Conservation (phyloP, 192 early-diverging fungal species). For the Rhizophagus prolifer region DNA sequence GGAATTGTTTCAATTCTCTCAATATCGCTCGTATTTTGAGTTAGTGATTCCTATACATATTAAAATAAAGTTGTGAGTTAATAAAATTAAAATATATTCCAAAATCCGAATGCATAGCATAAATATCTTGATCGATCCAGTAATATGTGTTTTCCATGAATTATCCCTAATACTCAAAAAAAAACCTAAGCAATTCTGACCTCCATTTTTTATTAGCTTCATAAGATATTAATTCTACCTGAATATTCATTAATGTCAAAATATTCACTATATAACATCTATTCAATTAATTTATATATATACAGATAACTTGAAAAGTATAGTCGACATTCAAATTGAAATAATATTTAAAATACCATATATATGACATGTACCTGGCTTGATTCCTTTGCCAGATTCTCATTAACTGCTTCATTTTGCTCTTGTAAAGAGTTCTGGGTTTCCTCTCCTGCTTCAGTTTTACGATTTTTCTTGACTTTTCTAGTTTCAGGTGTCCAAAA, state of each 20-base stretch:
- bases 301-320: too few species aligned
- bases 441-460: background rate
- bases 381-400: background rate
- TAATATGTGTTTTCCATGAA: too few species aligned
- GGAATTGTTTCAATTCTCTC: conserved; percentile 16
- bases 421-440: background rate
- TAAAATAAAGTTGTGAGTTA: background rate
- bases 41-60: background rate
- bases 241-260: too few species aligned
- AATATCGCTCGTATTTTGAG: conserved; percentile 12
- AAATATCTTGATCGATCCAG: background rate
- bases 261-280: too few species aligned
- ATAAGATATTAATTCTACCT: too few species aligned
- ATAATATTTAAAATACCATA: too few species aligned
- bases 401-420: background rate
- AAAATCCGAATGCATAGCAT: background rate
- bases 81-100: background rate
- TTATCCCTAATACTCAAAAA: too few species aligned
- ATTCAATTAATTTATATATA: too few species aligned
- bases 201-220: too few species aligned
- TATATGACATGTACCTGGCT: background rate
- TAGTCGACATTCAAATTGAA: too few species aligned
- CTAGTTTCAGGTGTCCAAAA: conserved; percentile 58
- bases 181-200: too few species aligned
- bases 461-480: background rate